These are phyloP conservation scores for Ogataea chonburiensis DNA, from an alignment of 805 yeast genomes.

Conservation along the genomic window DNA sequence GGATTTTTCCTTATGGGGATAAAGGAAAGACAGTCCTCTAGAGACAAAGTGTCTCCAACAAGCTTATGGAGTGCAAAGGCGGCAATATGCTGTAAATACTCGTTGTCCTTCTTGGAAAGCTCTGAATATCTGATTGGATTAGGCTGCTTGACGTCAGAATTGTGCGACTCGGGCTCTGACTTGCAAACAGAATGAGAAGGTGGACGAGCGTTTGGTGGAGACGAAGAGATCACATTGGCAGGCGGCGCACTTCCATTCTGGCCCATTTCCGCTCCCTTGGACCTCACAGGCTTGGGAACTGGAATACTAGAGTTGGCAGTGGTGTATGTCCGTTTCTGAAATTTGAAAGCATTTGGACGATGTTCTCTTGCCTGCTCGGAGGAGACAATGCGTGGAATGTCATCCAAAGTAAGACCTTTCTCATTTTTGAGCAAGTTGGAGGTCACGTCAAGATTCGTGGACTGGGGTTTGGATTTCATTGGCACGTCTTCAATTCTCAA, in stretches of 20 bases:
- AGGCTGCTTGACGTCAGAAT: slow-evolving; percentile 1
- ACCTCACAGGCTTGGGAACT: slow-evolving; percentile 30
- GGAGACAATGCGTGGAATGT: slow-evolving; percentile 94
- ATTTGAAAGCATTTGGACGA: slow-evolving; percentile 88
- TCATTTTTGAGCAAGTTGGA: slow-evolving; percentile 74
- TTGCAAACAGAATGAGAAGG: not conserved
- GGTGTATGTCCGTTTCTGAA: slow-evolving; percentile 49
- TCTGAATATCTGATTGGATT: slow-evolving; percentile 61
- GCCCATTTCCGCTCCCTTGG: slow-evolving; percentile 16
- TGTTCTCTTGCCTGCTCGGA: slow-evolving; percentile 94
- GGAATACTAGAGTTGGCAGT: slow-evolving; percentile 38
- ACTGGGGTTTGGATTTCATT: slow-evolving; percentile 24
- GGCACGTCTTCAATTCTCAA: slow-evolving; percentile 32
- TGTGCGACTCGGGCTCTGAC: slow-evolving; percentile 1
- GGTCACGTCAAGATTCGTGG: slow-evolving; percentile 52
- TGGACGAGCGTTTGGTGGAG: slow-evolving; percentile 5
- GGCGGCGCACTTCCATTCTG: not conserved
- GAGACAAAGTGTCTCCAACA: slow-evolving; percentile 28
- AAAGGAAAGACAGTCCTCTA: slow-evolving; percentile 42
- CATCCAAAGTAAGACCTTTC: slow-evolving; percentile 87
- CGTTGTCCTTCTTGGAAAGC: slow-evolving; percentile 54
- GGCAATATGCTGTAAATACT: slow-evolving; percentile 57
- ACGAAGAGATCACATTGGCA: slow-evolving; percentile 3
- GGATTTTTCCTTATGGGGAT: slow-evolving; percentile 43
- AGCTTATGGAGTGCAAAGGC: slow-evolving; percentile 48